Evolutionary conservation across 1,139 yeast species (phyloP).

Genomic region (Zygotorulaspora mrakii): DNA sequence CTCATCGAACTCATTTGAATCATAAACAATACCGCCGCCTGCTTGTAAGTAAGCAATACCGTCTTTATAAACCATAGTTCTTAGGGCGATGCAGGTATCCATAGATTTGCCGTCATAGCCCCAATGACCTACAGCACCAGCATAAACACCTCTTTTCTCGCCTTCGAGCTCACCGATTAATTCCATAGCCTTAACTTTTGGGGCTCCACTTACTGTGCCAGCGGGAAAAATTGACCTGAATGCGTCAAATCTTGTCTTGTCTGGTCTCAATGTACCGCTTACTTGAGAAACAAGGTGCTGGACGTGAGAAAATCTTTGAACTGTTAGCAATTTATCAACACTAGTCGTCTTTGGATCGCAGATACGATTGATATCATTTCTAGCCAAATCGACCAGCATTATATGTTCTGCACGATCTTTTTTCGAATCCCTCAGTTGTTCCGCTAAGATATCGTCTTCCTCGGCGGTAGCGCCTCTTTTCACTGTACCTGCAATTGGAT

Average conservation of each 20-base stretch:
- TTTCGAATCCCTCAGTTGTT: slow-evolving; percentile 65
- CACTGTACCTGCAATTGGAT: slow-evolving; percentile 97
- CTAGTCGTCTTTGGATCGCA: slow-evolving; percentile 80
- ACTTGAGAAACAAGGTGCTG: slow-evolving; percentile 96
- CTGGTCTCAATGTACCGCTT: slow-evolving; percentile 80
- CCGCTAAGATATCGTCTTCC: slow-evolving; percentile 84
- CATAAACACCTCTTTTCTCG: slow-evolving; percentile 93
- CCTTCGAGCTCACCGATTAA: slow-evolving; percentile 81
- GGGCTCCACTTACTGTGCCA: slow-evolving; percentile 98
- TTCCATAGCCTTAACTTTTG: slow-evolving; percentile 96
- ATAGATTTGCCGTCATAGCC: slow-evolving; percentile 86
- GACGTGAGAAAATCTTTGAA: slow-evolving; percentile 94
- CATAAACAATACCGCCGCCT: slow-evolving; percentile 96
- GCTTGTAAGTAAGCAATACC: slow-evolving; percentile 92
- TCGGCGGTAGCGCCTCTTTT: slow-evolving; percentile 83
- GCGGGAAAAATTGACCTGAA: slow-evolving; percentile 97
- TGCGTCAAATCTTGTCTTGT: slow-evolving; percentile 89
- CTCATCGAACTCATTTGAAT: slow-evolving; percentile 93
- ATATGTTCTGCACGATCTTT: slow-evolving; percentile 98
- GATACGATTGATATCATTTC: slow-evolving; percentile 93
- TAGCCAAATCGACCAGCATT: slow-evolving; percentile 94
- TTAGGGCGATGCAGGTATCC: slow-evolving; percentile 95
- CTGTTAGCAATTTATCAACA: slow-evolving; percentile 83
- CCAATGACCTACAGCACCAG: slow-evolving; percentile 99
- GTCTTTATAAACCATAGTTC: slow-evolving; percentile 94